These are phyloP conservation scores for Hortiboletus flavorubellus DNA, from an alignment of 768 basidiomycete genomes.

Conservation along the genomic window DNA sequence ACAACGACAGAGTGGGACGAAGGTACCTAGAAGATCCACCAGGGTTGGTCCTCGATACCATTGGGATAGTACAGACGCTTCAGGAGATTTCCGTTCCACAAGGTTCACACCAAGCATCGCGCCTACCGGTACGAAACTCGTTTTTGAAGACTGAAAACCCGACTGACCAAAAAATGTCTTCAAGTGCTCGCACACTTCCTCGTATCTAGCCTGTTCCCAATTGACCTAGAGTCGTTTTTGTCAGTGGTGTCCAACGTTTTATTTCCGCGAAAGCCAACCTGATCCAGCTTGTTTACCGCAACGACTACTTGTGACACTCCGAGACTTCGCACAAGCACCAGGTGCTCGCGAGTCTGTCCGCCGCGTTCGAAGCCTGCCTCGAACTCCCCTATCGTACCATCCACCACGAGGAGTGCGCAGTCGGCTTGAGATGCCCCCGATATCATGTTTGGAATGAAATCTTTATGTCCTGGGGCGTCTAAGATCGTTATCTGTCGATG, in stretches of 20 bases:
- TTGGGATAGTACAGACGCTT: constrained; percentile 43
- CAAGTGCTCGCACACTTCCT: constrained; percentile 73
- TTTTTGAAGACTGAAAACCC: constrained; percentile 78
- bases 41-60: constrained; percentile 92
- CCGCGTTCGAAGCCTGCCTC: constrained; percentile 94
- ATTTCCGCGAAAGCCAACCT: constrained; percentile 44
- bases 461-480: constrained; percentile 95
- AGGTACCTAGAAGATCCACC: constrained; percentile 74
- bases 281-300: constrained; percentile 94
- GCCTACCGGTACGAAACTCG: constrained; percentile 82
- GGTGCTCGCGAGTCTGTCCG: constrained; percentile 94
- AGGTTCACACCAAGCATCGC: constrained; percentile 91
- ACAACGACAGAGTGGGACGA: neutral
- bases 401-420: constrained; percentile 90
- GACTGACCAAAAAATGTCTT: constrained; percentile 82
- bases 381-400: constrained; percentile 87
- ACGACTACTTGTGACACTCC: constrained; percentile 90
- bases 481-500: constrained; percentile 86
- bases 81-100: constrained; percentile 45
- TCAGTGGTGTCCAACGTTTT: neutral
- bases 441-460: constrained; percentile 99
- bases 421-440: constrained; percentile 98
- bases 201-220: constrained; percentile 81
- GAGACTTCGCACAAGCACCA: constrained; percentile 86
- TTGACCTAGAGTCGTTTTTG: constrained; percentile 55